Evolutionary conservation across 2,329 filamentous ascomycete genomes (phyloP).

Genomic region (Diaporthe sp.): DNA sequence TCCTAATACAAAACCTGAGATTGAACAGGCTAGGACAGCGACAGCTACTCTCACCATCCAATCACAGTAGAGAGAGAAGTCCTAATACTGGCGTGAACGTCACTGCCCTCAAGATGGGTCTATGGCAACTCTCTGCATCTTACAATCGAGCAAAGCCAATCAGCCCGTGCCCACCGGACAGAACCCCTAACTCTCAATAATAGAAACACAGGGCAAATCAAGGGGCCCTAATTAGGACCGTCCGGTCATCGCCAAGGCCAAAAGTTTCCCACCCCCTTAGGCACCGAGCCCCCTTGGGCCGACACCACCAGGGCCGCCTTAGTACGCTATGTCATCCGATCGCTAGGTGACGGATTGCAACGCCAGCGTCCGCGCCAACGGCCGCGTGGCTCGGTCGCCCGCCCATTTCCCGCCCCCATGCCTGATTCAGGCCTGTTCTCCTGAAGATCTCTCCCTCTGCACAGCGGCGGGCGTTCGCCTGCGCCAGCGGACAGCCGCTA

Average conservation of each 20-base stretch:
- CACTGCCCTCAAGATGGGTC: background rate
- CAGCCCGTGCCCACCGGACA: background rate
- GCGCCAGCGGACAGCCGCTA: constrained; percentile 9
- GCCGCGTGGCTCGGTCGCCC: constrained; percentile 13
- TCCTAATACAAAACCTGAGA: background rate
- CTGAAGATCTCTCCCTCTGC: constrained; percentile 7
- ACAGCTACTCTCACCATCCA: background rate
- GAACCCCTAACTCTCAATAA: constrained; percentile 3
- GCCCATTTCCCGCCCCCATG: background rate
- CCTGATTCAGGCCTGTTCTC: constrained; percentile 20
- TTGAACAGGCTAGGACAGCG: background rate
- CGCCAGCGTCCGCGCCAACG: constrained; percentile 26
- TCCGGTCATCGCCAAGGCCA: constrained; percentile 6
- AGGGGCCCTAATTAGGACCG: background rate
- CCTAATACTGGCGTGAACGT: background rate
- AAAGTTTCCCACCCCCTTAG: constrained; percentile 15
- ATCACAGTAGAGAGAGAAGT: background rate
- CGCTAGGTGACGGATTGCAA: background rate
- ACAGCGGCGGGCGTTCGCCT: background rate
- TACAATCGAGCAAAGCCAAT: background rate
- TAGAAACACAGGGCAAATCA: constrained; percentile 12
- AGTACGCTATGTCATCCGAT: constrained; percentile 15
- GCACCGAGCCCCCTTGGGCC: constrained; percentile 1
- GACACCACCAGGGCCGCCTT: background rate
- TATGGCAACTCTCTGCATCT: background rate